Evolutionary conservation across 1,284 basidiomycete species (phyloP).

Genomic region (Cystobasidium slooffiae): DNA sequence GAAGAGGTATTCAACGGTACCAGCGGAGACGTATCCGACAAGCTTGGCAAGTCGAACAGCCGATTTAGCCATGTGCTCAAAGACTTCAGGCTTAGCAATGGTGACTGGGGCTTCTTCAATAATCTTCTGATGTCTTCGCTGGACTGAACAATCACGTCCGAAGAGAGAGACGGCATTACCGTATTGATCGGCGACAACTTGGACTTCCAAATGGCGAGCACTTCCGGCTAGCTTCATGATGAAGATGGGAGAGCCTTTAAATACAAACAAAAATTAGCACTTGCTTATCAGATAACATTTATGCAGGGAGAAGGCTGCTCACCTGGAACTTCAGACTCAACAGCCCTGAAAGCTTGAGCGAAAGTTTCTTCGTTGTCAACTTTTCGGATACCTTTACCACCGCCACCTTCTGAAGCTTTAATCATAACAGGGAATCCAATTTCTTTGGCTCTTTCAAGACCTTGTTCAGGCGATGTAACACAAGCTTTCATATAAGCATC

Average conservation of each 20-base stretch:
- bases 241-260: constrained; percentile 99
- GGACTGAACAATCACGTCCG: constrained; percentile 98
- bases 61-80: constrained; percentile 97
- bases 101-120: constrained; percentile 99
- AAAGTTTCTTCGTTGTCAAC: constrained; percentile 84
- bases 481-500: constrained; percentile 89
- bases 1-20: constrained; percentile 92
- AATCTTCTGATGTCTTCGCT: constrained; percentile 99
- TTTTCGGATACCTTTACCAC: constrained; percentile 97
- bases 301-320: too few relatives aligned
- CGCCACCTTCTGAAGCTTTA: constrained; percentile 98
- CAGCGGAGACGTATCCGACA: constrained; percentile 98
- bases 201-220: constrained; percentile 97
- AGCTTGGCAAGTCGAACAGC: constrained; percentile 96
- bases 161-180: constrained; percentile 99
- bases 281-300: too few relatives aligned
- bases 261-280: too few relatives aligned
- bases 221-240: constrained; percentile 99
- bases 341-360: constrained; percentile 91
- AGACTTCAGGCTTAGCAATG: constrained; percentile 86
- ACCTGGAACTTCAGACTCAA: constrained; percentile 96
- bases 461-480: constrained; percentile 86
- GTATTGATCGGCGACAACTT: constrained; percentile 98
- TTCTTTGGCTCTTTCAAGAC: constrained; percentile 77
- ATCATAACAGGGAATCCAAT: constrained; percentile 99